Base-by-base conservation (phyloP, 768 basidiomycete species). In the Clitopilus hobsonii region DNA sequence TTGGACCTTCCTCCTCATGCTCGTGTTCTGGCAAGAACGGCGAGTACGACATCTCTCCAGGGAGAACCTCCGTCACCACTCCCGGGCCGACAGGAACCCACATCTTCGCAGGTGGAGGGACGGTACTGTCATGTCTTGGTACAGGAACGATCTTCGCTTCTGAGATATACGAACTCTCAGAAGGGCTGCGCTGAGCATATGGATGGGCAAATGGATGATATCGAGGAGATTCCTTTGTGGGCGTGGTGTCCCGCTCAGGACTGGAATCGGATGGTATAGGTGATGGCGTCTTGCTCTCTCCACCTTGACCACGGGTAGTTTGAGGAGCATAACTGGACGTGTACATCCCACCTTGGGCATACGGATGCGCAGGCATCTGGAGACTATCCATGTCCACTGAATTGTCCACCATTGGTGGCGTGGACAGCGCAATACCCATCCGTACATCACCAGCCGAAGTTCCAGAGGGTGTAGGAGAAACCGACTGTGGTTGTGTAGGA, bases 1-100 rank as follows among this genome's bases (percentile, higher is more conserved):
- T 36, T 38, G 56, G 52, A 3, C 54, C 55, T 32, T 24, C 41
- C 25, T 51, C 50, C 10, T 32, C 54, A 25, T 64, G 53, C 48
- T 32, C 54, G 24, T 64, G 53, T 45, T 69, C 69, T 13, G 71
- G 58, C 30, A 71, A 60, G 56, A 69, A 77, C 7, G 81, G 80
- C 26, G 81, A 82, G 58, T 80, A 81, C 49, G 71, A 65, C 22
- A 81, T 64, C 49, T 82, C 80, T 18, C 59, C 65, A 0, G 76
- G 74, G 14, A 78, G 60, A 26, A 81, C 63, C 61, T 81, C 79
- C 45, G 74, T 69, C 5, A 78, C 71, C 13, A 73, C 59, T 4
- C 73, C 76, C 6, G 77, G 73, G 10, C 78, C 74, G 24, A 78
- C 64, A 53, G 73, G 74, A 1, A 77, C 79, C 80, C 80, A 81